Evolutionary conservation across 345 rosid genomes (phyloP).

Genomic region (Hirschfeldia incana): DNA sequence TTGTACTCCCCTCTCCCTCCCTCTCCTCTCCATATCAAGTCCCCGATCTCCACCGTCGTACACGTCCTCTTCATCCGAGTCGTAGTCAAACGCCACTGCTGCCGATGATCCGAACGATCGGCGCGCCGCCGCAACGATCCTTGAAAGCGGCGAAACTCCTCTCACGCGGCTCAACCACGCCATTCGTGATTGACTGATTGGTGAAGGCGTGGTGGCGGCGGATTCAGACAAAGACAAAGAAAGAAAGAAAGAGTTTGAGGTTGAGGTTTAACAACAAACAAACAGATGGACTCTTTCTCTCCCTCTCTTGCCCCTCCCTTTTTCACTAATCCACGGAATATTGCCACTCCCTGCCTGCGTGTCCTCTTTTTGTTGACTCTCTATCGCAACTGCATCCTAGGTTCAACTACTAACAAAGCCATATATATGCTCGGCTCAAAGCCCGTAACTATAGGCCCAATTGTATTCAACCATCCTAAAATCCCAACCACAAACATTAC

Average conservation of each 20-base stretch:
- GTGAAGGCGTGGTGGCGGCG: slow-evolving; percentile 43
- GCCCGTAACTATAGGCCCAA: slow-evolving; percentile 17
- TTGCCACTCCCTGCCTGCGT: slow-evolving; percentile 23
- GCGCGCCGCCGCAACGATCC: slow-evolving; percentile 11
- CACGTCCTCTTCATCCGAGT: slow-evolving; percentile 51
- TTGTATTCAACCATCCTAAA: neutral
- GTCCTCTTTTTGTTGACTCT: neutral
- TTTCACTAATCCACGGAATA: slow-evolving; percentile 15
- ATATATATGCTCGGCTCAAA: neutral
- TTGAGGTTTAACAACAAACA: slow-evolving; percentile 43
- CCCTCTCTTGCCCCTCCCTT: slow-evolving; percentile 4
- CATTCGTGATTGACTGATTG: slow-evolving; percentile 36
- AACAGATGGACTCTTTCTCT: slow-evolving; percentile 1
- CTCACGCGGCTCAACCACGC: slow-evolving; percentile 55
- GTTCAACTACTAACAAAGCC: neutral
- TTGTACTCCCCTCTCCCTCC: slow-evolving; percentile 75
- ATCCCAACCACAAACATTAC: neutral
- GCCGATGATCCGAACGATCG: slow-evolving; percentile 70
- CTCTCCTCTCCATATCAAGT: slow-evolving; percentile 45
- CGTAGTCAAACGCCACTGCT: slow-evolving; percentile 54
- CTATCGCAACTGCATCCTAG: neutral
- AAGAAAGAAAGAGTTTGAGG: neutral
- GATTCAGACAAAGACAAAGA: slow-evolving; percentile 23
- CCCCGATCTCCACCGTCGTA: slow-evolving; percentile 42
- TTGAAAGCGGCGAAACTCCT: slow-evolving; percentile 29